Conservation (phyloP, 306 rosid species). For the Casuarina cunninghamiana region DNA sequence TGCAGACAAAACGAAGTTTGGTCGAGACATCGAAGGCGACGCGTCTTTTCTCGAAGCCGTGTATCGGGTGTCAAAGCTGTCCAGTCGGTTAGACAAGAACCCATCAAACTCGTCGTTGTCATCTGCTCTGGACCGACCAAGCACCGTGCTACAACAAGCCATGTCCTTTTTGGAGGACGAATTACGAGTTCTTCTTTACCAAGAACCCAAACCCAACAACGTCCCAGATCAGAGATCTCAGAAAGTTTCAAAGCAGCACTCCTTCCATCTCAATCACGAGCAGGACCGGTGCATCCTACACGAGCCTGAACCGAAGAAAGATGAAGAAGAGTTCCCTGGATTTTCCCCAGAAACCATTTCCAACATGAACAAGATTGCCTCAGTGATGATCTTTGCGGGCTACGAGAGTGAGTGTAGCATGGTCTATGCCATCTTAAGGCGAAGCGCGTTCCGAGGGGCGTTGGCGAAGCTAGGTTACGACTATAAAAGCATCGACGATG, state of each 20-base stretch:
- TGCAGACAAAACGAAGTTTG: conserved; percentile 30
- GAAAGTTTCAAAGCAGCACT: conserved; percentile 23
- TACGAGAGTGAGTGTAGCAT: conserved; percentile 65
- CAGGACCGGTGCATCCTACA: background rate
- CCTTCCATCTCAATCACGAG: conserved; percentile 42
- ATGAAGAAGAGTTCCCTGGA: conserved; percentile 28
- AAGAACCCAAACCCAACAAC: conserved; percentile 20
- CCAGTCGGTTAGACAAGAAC: conserved; percentile 13
- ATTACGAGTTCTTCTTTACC: conserved; percentile 38
- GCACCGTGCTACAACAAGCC: conserved; percentile 43
- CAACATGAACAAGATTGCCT: conserved; percentile 44
- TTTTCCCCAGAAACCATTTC: conserved; percentile 40
- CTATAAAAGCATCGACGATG: conserved; percentile 50
- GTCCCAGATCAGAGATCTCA: conserved; percentile 1
- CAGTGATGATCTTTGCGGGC: conserved; percentile 54
- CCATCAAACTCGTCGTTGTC: conserved; percentile 16
- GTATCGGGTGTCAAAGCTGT: conserved; percentile 38
- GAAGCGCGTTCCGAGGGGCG: conserved; percentile 41
- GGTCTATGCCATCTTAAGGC: conserved; percentile 44
- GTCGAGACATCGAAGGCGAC: conserved; percentile 41
- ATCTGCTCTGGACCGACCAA: conserved; percentile 33
- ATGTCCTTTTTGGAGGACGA: conserved; percentile 59
- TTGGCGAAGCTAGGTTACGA: conserved; percentile 45
- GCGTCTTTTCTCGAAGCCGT: conserved; percentile 34
- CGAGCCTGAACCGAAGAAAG: conserved; percentile 4